Base-by-base conservation (phyloP, 768 basidiomycete genomes). In the Boletus vermiculosoides region DNA sequence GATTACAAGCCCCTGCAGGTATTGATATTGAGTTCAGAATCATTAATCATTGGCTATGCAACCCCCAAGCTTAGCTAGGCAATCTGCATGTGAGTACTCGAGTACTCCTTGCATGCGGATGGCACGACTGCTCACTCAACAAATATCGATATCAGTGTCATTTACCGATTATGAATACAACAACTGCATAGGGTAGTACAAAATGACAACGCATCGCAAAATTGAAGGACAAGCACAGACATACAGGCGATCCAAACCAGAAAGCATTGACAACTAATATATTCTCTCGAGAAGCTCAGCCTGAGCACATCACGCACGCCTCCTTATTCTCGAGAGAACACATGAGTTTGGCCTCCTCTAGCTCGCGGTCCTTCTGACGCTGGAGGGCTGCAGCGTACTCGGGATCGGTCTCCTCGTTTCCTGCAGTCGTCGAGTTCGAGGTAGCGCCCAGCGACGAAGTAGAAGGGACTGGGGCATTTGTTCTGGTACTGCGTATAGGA, bases 271-370 rank as follows among this genome's bases (percentile, higher is more conserved):
- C n/a, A 57, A 42, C 44, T 11, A 41, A 31, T 18, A 42, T 25
- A 31, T 23, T 37, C 12, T 40, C 28, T 46, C 42, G 8, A 23
- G 42, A 40, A 34, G 22, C 30, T 83, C 71, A 92, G 53, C 87
- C 89, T 58, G 90, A 92, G 76, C 92, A 94, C 92, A 94, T 94
- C 70, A 94, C 65, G 68, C 93, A 96, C 1, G 90, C 92, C 53
- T 96, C 94, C 79, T 94, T 94, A 75, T 96, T 96, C 72, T 95
- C 93, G 48, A 96, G 64, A 60, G 90, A 92, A 68, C 94, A 96
- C 69, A 82, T 73, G 55, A 94, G 71, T 74, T 88, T 87, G 6
- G 86, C 94, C 57, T 90, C 87, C 71, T 90, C 94, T 4, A 84
- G 74, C 74, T 93, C 87, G 18, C 88, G 82, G 50, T 87, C 84